phyloP scores from a whole-genome alignment of 2,329 filamentous ascomycete genomes.

The Raffaelea ambrosiae region DNA sequence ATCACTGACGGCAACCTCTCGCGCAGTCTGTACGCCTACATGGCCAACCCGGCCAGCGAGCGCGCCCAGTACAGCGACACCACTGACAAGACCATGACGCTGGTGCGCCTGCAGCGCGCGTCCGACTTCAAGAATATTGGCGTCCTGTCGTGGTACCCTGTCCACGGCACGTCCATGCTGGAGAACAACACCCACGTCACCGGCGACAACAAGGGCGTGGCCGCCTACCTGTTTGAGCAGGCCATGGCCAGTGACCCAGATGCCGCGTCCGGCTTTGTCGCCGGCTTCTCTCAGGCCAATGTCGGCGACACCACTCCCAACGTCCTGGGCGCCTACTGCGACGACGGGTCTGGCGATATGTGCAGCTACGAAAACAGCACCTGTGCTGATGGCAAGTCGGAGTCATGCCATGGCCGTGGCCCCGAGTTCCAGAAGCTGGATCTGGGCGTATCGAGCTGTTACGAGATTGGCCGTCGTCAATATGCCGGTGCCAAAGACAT shows the following conservation, averaged over 20 bases:
- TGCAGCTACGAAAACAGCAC: constrained; percentile 78
- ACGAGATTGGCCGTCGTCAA: constrained; percentile 68
- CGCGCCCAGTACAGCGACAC: constrained; percentile 54
- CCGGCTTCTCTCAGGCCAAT: constrained; percentile 85
- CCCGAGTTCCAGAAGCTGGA: constrained; percentile 61
- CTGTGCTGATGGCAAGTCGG: constrained; percentile 60
- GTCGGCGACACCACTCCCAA: constrained; percentile 91
- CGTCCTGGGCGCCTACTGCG: constrained; percentile 78
- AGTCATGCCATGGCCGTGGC: constrained; percentile 66
- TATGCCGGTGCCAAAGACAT: constrained; percentile 46
- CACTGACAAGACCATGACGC: constrained; percentile 61
- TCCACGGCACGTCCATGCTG: constrained; percentile 84
- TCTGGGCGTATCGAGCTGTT: constrained; percentile 64
- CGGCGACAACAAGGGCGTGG: constrained; percentile 96
- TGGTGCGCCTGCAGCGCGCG: constrained; percentile 68
- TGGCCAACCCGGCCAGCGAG: constrained; percentile 74
- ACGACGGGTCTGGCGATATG: constrained; percentile 65
- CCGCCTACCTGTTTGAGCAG: constrained; percentile 75
- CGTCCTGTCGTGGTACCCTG: constrained; percentile 82
- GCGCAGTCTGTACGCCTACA: constrained; percentile 78
- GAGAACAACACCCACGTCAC: constrained; percentile 87
- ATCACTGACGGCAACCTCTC: constrained; percentile 78
- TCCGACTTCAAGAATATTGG: constrained; percentile 71
- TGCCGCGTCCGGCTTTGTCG: constrained; percentile 64
- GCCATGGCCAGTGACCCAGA: constrained; percentile 45